Percentiles rank a stretch among this genome's conserved stretches.
Evolutionary conservation across 2,329 filamentous ascomycete genomes (phyloP).

Genomic region (Claviceps sp.): DNA sequence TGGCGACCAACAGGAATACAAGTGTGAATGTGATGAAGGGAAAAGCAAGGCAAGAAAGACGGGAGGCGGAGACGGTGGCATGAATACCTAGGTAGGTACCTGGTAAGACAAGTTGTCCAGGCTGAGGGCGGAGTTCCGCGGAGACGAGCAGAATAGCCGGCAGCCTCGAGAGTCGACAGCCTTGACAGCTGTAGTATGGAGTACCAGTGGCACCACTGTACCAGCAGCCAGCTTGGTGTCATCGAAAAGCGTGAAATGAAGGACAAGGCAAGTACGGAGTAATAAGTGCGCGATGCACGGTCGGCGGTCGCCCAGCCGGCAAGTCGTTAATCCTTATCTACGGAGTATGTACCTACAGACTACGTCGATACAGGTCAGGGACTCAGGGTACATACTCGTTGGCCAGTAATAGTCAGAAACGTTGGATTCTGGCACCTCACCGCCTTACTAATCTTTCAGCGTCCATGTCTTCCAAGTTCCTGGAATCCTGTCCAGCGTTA

Average conservation of each 20-base stretch:
- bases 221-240: background rate
- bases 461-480: no score
- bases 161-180: background rate
- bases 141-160: background rate
- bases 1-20: no score
- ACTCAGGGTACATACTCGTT: no score
- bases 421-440: no score
- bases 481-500: background rate
- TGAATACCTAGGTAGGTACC: background rate
- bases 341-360: no score
- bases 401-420: background rate
- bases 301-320: background rate
- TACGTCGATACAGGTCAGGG: no score
- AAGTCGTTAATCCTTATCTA: no score
- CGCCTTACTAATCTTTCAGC: no score
- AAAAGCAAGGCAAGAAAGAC: background rate
- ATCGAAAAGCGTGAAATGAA: background rate
- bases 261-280: background rate
- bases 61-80: background rate
- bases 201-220: no score
- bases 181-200: background rate
- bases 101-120: background rate
- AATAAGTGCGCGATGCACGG: no score
- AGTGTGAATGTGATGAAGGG: background rate
- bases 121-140: background rate